These are phyloP conservation scores for Vigna trinervia DNA, from an alignment of 306 rosid species.

Conservation along the genomic window DNA sequence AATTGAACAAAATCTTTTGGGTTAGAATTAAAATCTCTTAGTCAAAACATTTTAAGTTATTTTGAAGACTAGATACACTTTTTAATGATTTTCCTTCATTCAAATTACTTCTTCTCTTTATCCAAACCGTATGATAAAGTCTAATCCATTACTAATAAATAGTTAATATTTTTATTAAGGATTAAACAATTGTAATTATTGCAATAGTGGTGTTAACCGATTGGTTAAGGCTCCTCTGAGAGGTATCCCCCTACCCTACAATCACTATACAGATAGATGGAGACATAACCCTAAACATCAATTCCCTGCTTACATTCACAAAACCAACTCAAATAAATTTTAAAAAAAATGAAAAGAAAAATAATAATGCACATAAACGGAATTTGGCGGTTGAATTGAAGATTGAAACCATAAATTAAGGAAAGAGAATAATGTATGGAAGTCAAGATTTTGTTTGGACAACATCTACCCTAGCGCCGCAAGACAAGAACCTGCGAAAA, in stretches of 20 bases:
- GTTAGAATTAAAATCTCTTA: too few species aligned
- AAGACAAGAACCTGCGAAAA: slow-evolving; percentile 72
- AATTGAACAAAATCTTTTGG: slow-evolving; percentile 1
- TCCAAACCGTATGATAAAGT: too few species aligned
- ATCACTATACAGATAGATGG: slow-evolving; percentile 18
- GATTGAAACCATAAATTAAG: slow-evolving; percentile 16
- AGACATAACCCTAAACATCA: slow-evolving; percentile 1
- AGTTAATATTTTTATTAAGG: too few species aligned
- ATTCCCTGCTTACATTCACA: slow-evolving; percentile 16
- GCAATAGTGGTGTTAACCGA: too few species aligned
- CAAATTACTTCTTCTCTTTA: too few species aligned
- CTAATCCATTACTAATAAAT: too few species aligned
- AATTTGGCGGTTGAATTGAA: slow-evolving; percentile 1
- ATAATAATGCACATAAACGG: slow-evolving; percentile 12
- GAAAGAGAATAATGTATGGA: neutral
- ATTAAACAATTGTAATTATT: too few species aligned
- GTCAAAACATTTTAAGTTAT: too few species aligned
- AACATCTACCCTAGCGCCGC: slow-evolving; percentile 76
- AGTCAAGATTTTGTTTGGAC: slow-evolving; percentile 44
- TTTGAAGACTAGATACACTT: too few species aligned
- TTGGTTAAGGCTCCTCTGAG: too few species aligned
- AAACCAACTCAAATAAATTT: slow-evolving; percentile 1
- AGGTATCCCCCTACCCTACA: too few species aligned
- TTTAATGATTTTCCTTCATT: too few species aligned
- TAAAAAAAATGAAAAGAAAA: neutral